Base-by-base conservation (phyloP, 805 yeast species). In the Osmozyma mogii region DNA sequence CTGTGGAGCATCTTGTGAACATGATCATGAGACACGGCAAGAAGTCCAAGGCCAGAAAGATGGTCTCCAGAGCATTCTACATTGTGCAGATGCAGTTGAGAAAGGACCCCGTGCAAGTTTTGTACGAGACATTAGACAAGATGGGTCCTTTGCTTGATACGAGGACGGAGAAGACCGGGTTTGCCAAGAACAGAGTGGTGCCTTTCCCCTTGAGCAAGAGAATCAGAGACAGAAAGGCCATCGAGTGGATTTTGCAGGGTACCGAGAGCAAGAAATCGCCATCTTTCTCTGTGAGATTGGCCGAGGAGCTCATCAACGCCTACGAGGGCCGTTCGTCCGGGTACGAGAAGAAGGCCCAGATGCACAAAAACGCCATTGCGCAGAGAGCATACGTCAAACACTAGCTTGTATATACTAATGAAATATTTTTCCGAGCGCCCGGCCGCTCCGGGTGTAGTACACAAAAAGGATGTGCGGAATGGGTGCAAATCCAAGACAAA, bases 1-100 rank as follows among this genome's bases (percentile, higher is more conserved):
- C 78, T 13, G 64, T 88, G 28, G 77, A 78, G 28, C 78, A 82
- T 44, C 73, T 92, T 48, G 78, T 84, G 31, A 87, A 87, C 51
- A 68, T 87, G 61, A 76, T 92, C 37, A 92, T 92, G 97, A 76
- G 84, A 50, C 78, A 84, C 50, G 98, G 98, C 24, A 78, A 78
- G 54, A 92, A 88, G 54, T 72, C 83, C 32, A 61, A 67, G 28
- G 96, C 97, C 0, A 79, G 78, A 50, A 78, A 70, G 44, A 66
- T 70, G 28, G 65, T 92, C 32, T 70, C 79, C 30, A 71, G 79
- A 49, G 94, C 96, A 0, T 65, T 92, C 29, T 87, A 88, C 50
- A 61, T 88, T 28, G 80, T 78, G 24, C 83, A 72, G 55, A 68
- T 85, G 41, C 75, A 78, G 47, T 64, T 75, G 9, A 72, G 95